phyloP scores from a whole-genome alignment of 2,329 filamentous ascomycete genomes.

The Monilinia fructigena region DNA sequence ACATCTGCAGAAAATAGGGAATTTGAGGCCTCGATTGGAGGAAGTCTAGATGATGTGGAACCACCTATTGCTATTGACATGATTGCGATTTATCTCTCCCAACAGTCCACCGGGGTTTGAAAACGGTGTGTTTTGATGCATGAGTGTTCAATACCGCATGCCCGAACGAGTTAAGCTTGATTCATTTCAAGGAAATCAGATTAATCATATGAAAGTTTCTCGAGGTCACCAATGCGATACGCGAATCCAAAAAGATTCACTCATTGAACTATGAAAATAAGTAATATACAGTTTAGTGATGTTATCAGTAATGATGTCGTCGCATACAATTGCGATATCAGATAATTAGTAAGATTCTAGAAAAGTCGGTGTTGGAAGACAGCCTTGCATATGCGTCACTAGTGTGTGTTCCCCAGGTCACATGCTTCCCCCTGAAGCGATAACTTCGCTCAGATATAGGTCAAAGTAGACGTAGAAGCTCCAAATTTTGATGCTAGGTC shows the following conservation, averaged over 20 bases:
- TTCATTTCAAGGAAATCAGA: neutral
- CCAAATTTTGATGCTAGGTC: too few species aligned
- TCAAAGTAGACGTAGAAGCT: neutral
- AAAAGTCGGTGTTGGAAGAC: conserved; percentile 4
- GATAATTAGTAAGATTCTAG: neutral
- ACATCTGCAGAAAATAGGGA: conserved; percentile 6
- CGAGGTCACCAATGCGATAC: neutral
- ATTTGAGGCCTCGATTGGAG: conserved; percentile 4
- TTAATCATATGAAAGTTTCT: neutral
- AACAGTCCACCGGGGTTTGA: neutral
- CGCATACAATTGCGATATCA: neutral
- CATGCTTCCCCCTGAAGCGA: neutral
- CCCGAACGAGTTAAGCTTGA: neutral
- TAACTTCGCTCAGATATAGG: neutral
- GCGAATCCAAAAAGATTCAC: neutral
- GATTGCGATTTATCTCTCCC: neutral
- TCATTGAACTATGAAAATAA: neutral
- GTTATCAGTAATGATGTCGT: neutral
- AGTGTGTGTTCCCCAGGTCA: neutral
- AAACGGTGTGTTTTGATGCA: neutral
- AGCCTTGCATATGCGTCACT: conserved; percentile 14
- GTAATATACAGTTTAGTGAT: neutral
- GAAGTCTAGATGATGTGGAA: neutral
- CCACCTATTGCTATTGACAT: neutral
- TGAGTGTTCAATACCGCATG: neutral